phyloP scores from a whole-genome alignment of 2,329 filamentous ascomycete genomes.

The Didymellaceae sp. region DNA sequence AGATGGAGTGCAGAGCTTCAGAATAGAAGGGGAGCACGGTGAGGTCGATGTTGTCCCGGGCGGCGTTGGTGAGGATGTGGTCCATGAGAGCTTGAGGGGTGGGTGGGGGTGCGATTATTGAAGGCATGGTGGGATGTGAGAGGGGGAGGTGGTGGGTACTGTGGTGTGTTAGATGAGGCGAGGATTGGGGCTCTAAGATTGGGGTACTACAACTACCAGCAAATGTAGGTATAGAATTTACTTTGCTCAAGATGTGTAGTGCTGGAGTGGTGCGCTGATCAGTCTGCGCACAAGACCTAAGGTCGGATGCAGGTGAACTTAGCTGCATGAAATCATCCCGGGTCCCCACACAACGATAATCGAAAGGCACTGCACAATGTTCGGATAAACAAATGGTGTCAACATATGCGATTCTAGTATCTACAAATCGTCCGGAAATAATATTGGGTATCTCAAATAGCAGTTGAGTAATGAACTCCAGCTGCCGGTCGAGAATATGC shows the following conservation, averaged over 20 bases:
- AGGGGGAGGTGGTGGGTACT: neutral
- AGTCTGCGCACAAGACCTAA: neutral
- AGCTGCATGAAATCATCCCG: constrained; percentile 6
- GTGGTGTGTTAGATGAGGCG: neutral
- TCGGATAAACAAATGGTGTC: neutral
- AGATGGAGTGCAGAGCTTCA: constrained; percentile 39
- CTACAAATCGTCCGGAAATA: constrained; percentile 4
- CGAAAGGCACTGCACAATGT: neutral
- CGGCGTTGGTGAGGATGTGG: constrained; percentile 25
- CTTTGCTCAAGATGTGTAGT: neutral
- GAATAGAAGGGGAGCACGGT: constrained; percentile 38
- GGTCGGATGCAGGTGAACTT: neutral
- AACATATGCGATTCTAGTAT: constrained; percentile 13
- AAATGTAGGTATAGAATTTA: too few relatives aligned
- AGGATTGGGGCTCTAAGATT: too few relatives aligned
- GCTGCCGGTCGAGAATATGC: constrained; percentile 11
- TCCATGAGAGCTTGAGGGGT: neutral
- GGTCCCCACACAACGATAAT: constrained; percentile 7
- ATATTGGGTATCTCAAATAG: constrained; percentile 18
- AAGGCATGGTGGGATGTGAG: constrained; percentile 6
- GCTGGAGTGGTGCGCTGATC: constrained; percentile 1
- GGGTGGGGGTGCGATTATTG: neutral
- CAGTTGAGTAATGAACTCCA: constrained; percentile 7
- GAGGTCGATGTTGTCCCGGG: constrained; percentile 34
- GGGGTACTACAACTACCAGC: too few relatives aligned